A percentile compares a stretch with the other conserved stretches of the same genome.
phyloP scores from a whole-genome alignment of 1,139 yeast genomes.

The Pneumocystis sp. region DNA sequence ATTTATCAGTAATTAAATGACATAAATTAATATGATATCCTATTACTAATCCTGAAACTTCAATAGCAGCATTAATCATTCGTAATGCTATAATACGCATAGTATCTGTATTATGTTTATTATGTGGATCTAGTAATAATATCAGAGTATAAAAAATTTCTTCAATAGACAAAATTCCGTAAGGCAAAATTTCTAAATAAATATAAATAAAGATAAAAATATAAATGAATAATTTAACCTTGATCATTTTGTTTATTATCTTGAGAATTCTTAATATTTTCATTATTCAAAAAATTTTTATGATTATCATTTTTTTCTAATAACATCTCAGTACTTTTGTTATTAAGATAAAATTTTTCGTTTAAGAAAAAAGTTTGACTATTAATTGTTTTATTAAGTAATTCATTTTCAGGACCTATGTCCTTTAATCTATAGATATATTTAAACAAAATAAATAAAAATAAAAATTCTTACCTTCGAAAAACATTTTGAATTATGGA shows the following conservation, averaged over 20 bases:
- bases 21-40: conserved; percentile 53
- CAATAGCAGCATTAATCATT: conserved; percentile 63
- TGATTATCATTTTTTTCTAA: neutral
- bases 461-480: conserved; percentile 40
- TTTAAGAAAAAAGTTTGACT: neutral
- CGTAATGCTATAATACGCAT: conserved; percentile 72
- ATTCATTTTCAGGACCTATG: neutral
- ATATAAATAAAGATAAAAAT: neutral
- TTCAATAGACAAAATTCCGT: conserved; percentile 51
- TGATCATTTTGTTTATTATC: neutral
- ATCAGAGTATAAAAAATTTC: conserved; percentile 61
- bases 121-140: conserved; percentile 75
- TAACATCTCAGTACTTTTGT: neutral
- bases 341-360: neutral
- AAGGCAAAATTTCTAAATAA: conserved; percentile 30
- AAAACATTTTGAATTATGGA: conserved; percentile 59
- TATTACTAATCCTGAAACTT: conserved; percentile 59
- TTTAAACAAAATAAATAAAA: conserved; percentile 21
- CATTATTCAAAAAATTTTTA: neutral
- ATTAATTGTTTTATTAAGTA: neutral
- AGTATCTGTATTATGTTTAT: conserved; percentile 72
- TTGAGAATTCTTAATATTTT: neutral
- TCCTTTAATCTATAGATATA: neutral
- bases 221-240: neutral
- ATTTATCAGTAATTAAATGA: conserved; percentile 56